These are phyloP conservation scores for Galeopsis tetrahit DNA, from an alignment of 257 asterid species.

Conservation along the genomic window DNA sequence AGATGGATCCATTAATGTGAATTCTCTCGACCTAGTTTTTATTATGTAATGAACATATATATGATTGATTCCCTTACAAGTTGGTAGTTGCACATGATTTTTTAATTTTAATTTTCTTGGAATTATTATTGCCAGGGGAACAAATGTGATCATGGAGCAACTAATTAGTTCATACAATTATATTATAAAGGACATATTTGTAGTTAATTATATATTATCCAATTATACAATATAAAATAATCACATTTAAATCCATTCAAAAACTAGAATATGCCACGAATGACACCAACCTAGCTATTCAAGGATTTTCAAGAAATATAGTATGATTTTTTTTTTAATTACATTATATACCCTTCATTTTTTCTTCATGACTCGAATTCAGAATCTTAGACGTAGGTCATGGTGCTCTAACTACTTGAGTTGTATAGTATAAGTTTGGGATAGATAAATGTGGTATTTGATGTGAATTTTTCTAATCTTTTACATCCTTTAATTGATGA, in stretches of 20 bases:
- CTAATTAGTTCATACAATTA: neutral
- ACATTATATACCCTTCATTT: no score
- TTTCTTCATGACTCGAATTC: no score
- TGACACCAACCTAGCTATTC: neutral
- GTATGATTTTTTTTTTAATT: no score
- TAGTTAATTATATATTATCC: neutral
- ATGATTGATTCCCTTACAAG: slow-evolving; percentile 9
- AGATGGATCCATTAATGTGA: slow-evolving; percentile 37
- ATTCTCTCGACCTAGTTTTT: neutral
- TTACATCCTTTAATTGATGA: no score
- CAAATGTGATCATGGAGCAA: neutral
- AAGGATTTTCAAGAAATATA: no score
- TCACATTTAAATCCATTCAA: neutral
- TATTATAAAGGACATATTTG: neutral
- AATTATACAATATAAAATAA: neutral
- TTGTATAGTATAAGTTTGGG: no score
- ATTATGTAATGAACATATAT: neutral
- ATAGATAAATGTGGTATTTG: no score
- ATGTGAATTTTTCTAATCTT: no score
- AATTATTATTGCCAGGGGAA: neutral
- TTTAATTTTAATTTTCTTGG: slow-evolving; percentile 13
- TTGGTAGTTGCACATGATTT: slow-evolving; percentile 46
- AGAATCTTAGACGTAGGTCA: no score
- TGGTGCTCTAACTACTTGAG: no score
- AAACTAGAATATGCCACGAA: neutral